These are phyloP conservation scores for Boletellus ananas DNA, from an alignment of 768 basidiomycete genomes.

Conservation along the genomic window DNA sequence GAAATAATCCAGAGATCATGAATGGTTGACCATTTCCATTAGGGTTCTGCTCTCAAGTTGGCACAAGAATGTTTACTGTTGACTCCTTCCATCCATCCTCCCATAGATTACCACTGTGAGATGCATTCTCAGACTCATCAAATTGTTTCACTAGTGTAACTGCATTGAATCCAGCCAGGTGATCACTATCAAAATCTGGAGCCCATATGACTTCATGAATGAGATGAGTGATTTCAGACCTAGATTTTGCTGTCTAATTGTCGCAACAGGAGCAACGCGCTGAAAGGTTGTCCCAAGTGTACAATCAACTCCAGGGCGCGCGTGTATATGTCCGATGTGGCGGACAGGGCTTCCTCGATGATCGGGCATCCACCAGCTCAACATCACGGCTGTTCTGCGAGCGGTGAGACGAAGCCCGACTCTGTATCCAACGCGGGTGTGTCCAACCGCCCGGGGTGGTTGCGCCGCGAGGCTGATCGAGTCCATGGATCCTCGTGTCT, in stretches of 20 bases:
- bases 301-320: constrained; percentile 4
- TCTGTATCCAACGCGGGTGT: background rate
- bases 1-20: constrained; percentile 26
- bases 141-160: too few relatives aligned
- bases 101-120: too few relatives aligned
- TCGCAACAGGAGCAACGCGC: constrained; percentile 1
- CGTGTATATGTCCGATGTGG: background rate
- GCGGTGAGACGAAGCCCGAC: background rate
- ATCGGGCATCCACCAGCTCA: too few relatives aligned
- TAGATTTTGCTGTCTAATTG: background rate
- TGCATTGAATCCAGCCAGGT: too few relatives aligned
- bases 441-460: background rate
- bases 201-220: too few relatives aligned
- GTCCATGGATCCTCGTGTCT: background rate
- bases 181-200: too few relatives aligned
- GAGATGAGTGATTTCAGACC: too few relatives aligned
- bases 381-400: too few relatives aligned
- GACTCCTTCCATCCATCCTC: constrained; percentile 20
- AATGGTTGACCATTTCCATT: constrained; percentile 17
- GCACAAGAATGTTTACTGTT: constrained; percentile 25
- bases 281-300: constrained; percentile 5
- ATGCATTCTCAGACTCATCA: too few relatives aligned
- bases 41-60: constrained; percentile 19
- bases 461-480: background rate
- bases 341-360: background rate